These are phyloP conservation scores for Calonectria naviculata DNA, from an alignment of 2,329 filamentous ascomycete species.

Conservation along the genomic window DNA sequence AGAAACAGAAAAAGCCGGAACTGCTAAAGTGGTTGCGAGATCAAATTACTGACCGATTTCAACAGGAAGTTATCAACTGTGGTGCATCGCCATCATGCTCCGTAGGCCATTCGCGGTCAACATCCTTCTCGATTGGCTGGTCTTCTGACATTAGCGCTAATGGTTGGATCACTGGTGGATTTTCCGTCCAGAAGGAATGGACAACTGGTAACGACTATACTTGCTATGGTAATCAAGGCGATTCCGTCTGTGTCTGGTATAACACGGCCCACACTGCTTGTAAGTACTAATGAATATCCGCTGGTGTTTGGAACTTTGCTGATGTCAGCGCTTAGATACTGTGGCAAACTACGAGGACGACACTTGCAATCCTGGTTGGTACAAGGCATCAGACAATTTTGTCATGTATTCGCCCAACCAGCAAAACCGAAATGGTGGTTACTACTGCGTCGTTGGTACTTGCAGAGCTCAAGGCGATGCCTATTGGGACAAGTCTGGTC, in stretches of 20 bases:
- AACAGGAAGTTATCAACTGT: constrained; percentile 6
- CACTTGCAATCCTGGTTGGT: background rate
- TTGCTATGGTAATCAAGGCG: background rate
- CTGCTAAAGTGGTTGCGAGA: background rate
- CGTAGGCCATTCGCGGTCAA: background rate
- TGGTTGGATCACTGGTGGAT: constrained; percentile 9
- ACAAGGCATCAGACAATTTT: background rate
- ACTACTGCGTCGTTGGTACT: constrained; percentile 13
- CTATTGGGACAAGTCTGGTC: constrained; percentile 15
- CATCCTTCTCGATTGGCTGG: constrained; percentile 12
- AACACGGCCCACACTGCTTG: constrained; percentile 17
- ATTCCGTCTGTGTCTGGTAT: constrained; percentile 13
- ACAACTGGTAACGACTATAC: constrained; percentile 3
- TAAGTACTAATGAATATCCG: background rate
- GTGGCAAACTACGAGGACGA: background rate
- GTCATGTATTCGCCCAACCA: constrained; percentile 14
- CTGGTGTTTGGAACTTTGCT: background rate
- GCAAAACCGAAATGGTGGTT: constrained; percentile 7
- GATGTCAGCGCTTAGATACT: background rate
- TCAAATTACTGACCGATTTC: background rate
- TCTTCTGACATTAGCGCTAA: background rate
- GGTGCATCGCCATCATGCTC: background rate
- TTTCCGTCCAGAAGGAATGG: constrained; percentile 1
- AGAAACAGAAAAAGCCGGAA: too few relatives aligned
- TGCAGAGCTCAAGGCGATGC: constrained; percentile 10